Percentiles rank a stretch among this genome's conserved stretches.
Evolutionary conservation across 2,329 filamentous ascomycete species (phyloP).

Genomic region (Dendryphion nanum): DNA sequence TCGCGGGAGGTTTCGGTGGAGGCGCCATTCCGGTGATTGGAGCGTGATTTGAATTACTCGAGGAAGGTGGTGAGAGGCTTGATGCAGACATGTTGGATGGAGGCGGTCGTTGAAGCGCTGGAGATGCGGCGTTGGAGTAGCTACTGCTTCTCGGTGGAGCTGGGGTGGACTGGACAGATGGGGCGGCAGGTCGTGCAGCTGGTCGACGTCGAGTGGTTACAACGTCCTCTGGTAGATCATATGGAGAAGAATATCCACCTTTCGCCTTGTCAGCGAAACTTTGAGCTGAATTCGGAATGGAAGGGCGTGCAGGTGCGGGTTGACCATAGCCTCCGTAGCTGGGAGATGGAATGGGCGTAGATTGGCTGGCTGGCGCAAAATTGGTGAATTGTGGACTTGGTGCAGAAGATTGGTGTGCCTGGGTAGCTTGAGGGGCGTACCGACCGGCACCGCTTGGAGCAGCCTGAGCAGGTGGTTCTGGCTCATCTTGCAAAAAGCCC

Average conservation of each 20-base stretch:
- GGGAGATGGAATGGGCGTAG: constrained; percentile 15
- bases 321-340: constrained; percentile 33
- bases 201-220: constrained; percentile 65
- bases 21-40: constrained; percentile 29
- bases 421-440: constrained; percentile 39
- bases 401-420: constrained; percentile 21
- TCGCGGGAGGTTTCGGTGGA: constrained; percentile 26
- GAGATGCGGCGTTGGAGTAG: constrained; percentile 41
- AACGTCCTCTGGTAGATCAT: constrained; percentile 90
- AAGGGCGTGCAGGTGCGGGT: constrained; percentile 38
- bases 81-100: constrained; percentile 31
- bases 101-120: constrained; percentile 20
- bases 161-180: constrained; percentile 28
- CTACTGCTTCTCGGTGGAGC: constrained; percentile 64
- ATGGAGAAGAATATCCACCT: constrained; percentile 89
- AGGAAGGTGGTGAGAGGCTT: constrained; percentile 41
- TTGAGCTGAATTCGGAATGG: constrained; percentile 57
- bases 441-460: constrained; percentile 19
- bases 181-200: constrained; percentile 21
- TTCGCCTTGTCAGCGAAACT: constrained; percentile 92
- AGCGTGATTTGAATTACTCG: constrained; percentile 36
- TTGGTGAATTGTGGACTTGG: constrained; percentile 51
- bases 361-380: constrained; percentile 39
- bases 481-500: constrained; percentile 73
- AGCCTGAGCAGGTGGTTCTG: constrained; percentile 14